These are phyloP conservation scores for Aphelidium insulamus DNA, from an alignment of 371 early-diverging fungal species.

Conservation along the genomic window DNA sequence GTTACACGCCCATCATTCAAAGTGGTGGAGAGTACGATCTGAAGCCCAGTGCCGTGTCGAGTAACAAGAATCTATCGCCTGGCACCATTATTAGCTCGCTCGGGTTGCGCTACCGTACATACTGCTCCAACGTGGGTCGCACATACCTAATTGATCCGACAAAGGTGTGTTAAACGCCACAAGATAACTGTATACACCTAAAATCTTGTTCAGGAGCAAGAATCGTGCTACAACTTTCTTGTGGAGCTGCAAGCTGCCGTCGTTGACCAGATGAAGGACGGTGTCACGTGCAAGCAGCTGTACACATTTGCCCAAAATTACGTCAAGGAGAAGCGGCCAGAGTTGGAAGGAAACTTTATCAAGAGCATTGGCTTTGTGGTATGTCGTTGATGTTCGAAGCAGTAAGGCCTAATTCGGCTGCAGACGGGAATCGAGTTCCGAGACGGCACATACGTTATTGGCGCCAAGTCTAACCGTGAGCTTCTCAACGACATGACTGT, in stretches of 20 bases:
- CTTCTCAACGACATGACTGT: constrained; percentile 66
- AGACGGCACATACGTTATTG: constrained; percentile 52
- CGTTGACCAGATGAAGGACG: constrained; percentile 44
- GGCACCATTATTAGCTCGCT: constrained; percentile 80
- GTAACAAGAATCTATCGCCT: constrained; percentile 40
- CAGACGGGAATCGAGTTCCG: constrained; percentile 83
- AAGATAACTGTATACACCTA: too few species aligned
- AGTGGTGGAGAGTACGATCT: constrained; percentile 86
- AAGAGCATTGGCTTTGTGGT: constrained; percentile 74
- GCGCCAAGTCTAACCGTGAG: constrained; percentile 34
- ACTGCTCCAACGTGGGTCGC: constrained; percentile 79
- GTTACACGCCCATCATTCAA: constrained; percentile 87
- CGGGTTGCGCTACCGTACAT: constrained; percentile 76
- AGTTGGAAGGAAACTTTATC: constrained; percentile 53
- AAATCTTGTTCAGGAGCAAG: constrained; percentile 31
- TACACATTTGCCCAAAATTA: constrained; percentile 40
- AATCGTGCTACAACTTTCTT: constrained; percentile 73
- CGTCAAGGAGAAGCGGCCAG: constrained; percentile 55
- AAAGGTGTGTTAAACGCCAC: constrained; percentile 33
- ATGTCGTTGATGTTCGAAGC: constrained; percentile 2
- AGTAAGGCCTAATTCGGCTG: constrained; percentile 1
- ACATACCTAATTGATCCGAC: constrained; percentile 81
- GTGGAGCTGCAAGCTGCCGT: constrained; percentile 55
- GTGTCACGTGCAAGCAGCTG: constrained; percentile 47
- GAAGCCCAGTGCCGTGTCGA: constrained; percentile 53